These are phyloP conservation scores for Physcomitrellopsis africana DNA, from an alignment of 225 moss, liverwort and hornwort genomes.

Conservation along the genomic window DNA sequence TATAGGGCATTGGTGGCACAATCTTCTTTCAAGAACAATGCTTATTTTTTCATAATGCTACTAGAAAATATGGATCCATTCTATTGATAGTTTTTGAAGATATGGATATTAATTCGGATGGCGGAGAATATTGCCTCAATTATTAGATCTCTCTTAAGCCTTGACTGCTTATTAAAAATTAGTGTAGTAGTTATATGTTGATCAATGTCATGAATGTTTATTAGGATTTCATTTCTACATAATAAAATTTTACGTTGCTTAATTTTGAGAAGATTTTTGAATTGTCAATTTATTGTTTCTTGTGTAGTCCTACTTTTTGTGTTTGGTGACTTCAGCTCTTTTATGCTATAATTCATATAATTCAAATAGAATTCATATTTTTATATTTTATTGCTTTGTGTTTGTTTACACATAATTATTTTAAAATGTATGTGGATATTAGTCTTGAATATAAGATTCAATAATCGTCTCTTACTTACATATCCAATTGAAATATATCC, in stretches of 20 bases:
- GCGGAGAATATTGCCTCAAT: conserved; percentile 98
- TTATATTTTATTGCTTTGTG: neutral
- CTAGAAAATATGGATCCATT: conserved; percentile 96
- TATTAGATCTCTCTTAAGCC: conserved; percentile 69
- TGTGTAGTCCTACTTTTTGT: conserved; percentile 18
- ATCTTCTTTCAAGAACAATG: conserved; percentile 90
- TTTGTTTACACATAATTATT: conserved; percentile 21
- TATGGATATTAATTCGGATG: conserved; percentile 88
- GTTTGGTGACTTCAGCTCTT: conserved; percentile 19
- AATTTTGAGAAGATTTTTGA: conserved; percentile 13
- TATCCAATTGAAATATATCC: conserved; percentile 17
- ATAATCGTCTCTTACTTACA: too few relatives aligned
- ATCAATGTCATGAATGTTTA: neutral
- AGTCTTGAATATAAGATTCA: neutral
- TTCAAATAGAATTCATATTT: too few relatives aligned
- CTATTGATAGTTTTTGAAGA: too few relatives aligned
- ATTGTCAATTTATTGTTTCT: conserved; percentile 4
- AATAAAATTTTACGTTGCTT: conserved; percentile 17
- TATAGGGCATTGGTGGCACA: conserved; percentile 87
- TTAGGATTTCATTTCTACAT: conserved; percentile 1
- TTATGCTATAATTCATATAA: neutral
- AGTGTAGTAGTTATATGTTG: conserved; percentile 21
- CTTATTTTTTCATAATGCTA: conserved; percentile 92
- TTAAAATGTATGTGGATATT: neutral
- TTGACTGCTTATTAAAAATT: conserved; percentile 7